A percentile compares a stretch with the other conserved stretches of the same genome.
These are phyloP conservation scores for Tausonia pullulans DNA, from an alignment of 1,284 basidiomycete genomes.

Conservation along the genomic window DNA sequence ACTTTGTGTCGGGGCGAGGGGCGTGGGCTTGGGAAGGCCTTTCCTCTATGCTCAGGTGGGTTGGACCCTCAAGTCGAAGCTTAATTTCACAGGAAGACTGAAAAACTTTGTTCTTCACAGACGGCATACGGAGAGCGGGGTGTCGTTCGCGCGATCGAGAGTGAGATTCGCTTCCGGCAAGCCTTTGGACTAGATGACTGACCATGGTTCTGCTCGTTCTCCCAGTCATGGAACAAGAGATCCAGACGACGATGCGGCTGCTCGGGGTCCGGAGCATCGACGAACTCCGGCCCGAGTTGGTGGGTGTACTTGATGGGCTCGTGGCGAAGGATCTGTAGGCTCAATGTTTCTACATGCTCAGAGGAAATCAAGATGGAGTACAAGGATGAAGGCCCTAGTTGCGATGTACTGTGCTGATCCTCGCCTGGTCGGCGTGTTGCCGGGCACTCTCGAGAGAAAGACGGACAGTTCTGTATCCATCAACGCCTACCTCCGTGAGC, in stretches of 20 bases:
- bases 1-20: conserved; percentile 39
- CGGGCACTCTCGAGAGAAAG: too few species aligned
- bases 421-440: too few species aligned
- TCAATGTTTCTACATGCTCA: background rate
- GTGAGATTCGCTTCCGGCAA: conserved; percentile 22
- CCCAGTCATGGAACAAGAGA: conserved; percentile 62
- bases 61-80: background rate
- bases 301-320: conserved; percentile 23
- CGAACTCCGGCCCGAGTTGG: conserved; percentile 29
- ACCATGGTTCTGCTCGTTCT: conserved; percentile 19
- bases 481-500: too few species aligned
- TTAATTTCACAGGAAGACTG: too few species aligned
- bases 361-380: background rate
- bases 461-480: too few species aligned
- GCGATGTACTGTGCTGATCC: too few species aligned
- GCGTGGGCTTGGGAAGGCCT: conserved; percentile 33
- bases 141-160: conserved; percentile 35
- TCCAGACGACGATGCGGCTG: conserved; percentile 64
- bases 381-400: too few species aligned
- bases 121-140: conserved; percentile 35
- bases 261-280: conserved; percentile 47
- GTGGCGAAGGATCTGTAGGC: conserved; percentile 1
- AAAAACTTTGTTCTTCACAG: too few species aligned
- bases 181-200: conserved; percentile 21
- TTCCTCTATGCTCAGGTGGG: conserved; percentile 33